Evolutionary conservation across 2,329 filamentous ascomycete species (phyloP), one percentile per base, ranked within the genome.

Genomic region (Berkeleyomyces rouxiae): DNA sequence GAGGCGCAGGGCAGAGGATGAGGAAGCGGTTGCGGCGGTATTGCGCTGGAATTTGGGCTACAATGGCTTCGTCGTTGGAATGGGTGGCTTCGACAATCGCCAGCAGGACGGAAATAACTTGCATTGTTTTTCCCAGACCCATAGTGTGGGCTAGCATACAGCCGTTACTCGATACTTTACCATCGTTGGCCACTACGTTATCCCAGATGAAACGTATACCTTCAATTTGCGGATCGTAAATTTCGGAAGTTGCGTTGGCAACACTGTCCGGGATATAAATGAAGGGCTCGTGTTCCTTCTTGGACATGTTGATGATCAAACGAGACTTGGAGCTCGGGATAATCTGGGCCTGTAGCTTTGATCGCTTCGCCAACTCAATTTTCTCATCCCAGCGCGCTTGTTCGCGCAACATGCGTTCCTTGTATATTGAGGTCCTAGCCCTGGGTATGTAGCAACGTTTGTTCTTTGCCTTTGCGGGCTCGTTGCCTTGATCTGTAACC

Each of bases 91-190:
- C 80, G 3, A 83, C 78, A 65, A 96, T 81, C 0, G 88, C 84
- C 13, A 87, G 79, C 4, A 96, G 79, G n/a, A 96, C 75, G 0
- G 89, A 87, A 64, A 96, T 89, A 4, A 90, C 82, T 74, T 96
- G 90, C 85, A 95, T 90, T 0, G 90, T 95, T 74, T 96, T 96
- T 13, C 90, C 90, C 2, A 96, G 74, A 1, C 91, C 91, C 90
- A 96, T 96, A 0, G 88, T 89, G 71, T 96, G 90, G 4, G 90
- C 87, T 23, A 96, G 77, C 10, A 95, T 78, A 69, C 88, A 95
- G 2, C 90, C 90, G 71, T 90, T 84, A 16, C 79, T 78, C 4
- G 63, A 64, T 16, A 60, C 55, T 7, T 59, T 33, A 4, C 76
- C 74, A 3, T 78, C 74, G 1, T 75, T 79, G 40, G 79, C 78